Evolutionary conservation across 2,329 filamentous ascomycete genomes (phyloP).

Genomic region (Paraphoma sp.): DNA sequence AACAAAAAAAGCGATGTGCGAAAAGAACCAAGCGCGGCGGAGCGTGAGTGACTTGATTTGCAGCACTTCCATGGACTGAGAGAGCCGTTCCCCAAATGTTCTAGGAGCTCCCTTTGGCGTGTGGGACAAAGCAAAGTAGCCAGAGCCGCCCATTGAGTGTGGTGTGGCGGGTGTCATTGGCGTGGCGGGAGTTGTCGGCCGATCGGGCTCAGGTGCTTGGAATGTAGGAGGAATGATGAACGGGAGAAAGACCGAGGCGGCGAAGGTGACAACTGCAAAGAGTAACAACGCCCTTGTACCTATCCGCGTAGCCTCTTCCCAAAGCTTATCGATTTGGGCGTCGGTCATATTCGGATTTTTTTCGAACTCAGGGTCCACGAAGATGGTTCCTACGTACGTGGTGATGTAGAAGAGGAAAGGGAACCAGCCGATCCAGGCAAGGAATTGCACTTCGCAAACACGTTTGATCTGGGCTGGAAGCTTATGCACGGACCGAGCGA

Average conservation of each 20-base stretch:
- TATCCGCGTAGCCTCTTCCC: constrained; percentile 83
- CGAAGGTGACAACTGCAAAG: constrained; percentile 84
- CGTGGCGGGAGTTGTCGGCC: constrained; percentile 50
- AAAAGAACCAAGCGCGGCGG: constrained; percentile 84
- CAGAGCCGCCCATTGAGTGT: constrained; percentile 40
- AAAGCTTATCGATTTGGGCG: constrained; percentile 77
- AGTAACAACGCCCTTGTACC: constrained; percentile 89
- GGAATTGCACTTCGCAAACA: constrained; percentile 71
- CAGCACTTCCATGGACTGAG: constrained; percentile 62
- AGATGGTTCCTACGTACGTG: constrained; percentile 91
- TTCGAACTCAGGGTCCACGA: constrained; percentile 81
- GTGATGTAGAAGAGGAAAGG: constrained; percentile 95
- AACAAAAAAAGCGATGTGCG: constrained; percentile 80
- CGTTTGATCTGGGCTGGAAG: constrained; percentile 82
- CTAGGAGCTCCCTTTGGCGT: constrained; percentile 24
- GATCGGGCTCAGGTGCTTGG: constrained; percentile 51
- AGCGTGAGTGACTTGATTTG: constrained; percentile 85
- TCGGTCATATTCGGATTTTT: constrained; percentile 79
- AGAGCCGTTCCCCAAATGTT: constrained; percentile 30
- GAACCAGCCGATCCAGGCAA: constrained; percentile 94
- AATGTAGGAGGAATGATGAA: constrained; percentile 87
- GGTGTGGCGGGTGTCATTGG: constrained; percentile 44
- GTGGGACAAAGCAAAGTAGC: constrained; percentile 41
- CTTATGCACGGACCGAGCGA: constrained; percentile 76
- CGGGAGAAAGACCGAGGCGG: constrained; percentile 81